These are phyloP conservation scores for Amborella trichopoda DNA, from an alignment of 164 flowering plant genomes.

Conservation along the genomic window DNA sequence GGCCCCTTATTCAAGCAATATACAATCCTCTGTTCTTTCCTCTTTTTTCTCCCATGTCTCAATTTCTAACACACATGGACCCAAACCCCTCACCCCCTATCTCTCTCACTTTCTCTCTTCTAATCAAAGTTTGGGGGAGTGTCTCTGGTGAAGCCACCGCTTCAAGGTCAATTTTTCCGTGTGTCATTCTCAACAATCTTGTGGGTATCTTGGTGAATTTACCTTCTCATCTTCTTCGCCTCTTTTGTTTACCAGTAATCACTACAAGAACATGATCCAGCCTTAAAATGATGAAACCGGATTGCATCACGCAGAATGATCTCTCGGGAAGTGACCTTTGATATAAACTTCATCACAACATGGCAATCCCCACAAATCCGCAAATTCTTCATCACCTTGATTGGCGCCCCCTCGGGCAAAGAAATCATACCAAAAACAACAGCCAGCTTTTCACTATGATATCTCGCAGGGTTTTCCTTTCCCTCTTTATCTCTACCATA, in stretches of 20 bases:
- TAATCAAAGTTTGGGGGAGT: too few relatives aligned
- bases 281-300: conserved; percentile 39
- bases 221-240: too few relatives aligned
- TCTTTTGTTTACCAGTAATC: conserved; percentile 54
- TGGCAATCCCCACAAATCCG: conserved; percentile 45
- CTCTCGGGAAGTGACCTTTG: conserved; percentile 27
- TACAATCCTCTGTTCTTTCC: too few relatives aligned
- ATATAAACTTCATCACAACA: conserved; percentile 32
- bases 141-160: too few relatives aligned
- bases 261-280: conserved; percentile 36
- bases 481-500: conserved; percentile 8
- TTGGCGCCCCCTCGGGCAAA: conserved; percentile 30
- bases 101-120: too few relatives aligned
- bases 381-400: conserved; percentile 51
- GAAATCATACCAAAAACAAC: conserved; percentile 30
- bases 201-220: too few relatives aligned
- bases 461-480: conserved; percentile 12
- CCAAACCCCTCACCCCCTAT: too few relatives aligned
- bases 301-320: conserved; percentile 35
- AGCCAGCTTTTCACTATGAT: conserved; percentile 49
- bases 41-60: too few relatives aligned
- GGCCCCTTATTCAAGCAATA: too few relatives aligned
- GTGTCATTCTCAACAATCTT: too few relatives aligned
- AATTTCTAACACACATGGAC: too few relatives aligned
- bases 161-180: too few relatives aligned